Evolutionary conservation across 176 grass and related monocot species (phyloP), one percentile per base, ranked within the genome.

Genomic region (Puccinellia tenuiflora): DNA sequence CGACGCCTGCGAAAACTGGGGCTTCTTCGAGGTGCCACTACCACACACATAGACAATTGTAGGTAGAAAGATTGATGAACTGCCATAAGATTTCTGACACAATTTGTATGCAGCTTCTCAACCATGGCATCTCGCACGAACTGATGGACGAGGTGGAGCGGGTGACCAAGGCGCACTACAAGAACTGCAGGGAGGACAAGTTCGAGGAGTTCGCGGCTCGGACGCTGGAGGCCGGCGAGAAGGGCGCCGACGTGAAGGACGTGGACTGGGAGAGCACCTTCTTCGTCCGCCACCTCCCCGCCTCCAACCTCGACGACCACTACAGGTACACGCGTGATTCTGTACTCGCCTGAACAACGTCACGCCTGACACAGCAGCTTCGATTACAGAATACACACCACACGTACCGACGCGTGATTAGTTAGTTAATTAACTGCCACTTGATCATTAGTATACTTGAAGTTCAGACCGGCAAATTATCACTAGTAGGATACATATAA

Each of bases 241-340:
- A 79, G 57, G 89, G 84, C 26, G 74, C 31, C n/a, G 50, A 80
- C 75, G 90, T 87, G 11, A 86, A 60, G 31, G 59, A 89, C 85
- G 29, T 96, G 30, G 97, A 99, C 83, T 99, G 97, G 97, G 97
- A 99, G 85, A 99, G 93, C 89, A 89, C 93, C 77, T 96, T 96
- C 88, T 99, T 94, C 89, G 75, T 96, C 22, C 77, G 89, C 80
- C 97, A 99, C 75, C 88, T 80, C 43, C 97, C 97, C 0, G 81
- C 75, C 76, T 90, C 97, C 63, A 89, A 94, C 91, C 37, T 99
- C 63, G 93, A 96, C 46, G 84, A 96, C 48, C 83, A 90, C 52
- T 87, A 99, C 87, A 90, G 87, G 96, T 96, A 2, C 29, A 13
- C n/a, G n/a, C n/a, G n/a, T n/a, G n/a, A n/a, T n/a, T n/a, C n/a